Base-by-base conservation (phyloP, 2,329 filamentous ascomycete genomes). In the Xylaria hypoxylon region DNA sequence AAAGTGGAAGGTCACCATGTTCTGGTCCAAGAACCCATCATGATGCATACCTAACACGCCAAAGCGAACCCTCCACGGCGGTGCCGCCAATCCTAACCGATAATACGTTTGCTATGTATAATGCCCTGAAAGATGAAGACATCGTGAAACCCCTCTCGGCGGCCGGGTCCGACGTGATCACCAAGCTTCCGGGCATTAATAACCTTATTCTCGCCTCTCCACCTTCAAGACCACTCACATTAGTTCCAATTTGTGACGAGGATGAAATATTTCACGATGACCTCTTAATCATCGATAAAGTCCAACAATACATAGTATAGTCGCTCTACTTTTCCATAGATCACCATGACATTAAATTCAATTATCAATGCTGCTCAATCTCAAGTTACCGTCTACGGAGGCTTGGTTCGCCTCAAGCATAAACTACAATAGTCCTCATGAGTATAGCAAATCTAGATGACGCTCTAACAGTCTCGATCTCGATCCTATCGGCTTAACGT, bases 51-150 rank as follows among this genome's bases (percentile, higher is more conserved):
- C 38, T 52, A 13, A 22, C 22, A 40, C 53, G 35, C 31, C 44
- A 40, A 58, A 52, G 38, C 47, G 52, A 52, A 45, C 38, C n/a
- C 38, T 62, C 24, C 13, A 48, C 45, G 38, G 42, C 17, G 22
- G 48, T 40, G 31, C 33, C 38, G 47, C 28, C 13, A 40, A 50
- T 28, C 45, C 59, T 33, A 15, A 13, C 33, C 33, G 19, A 59
- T 63, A 66, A 63, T 24, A 50, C 35, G 15, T 42, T 47, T 35
- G 35, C 38, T 62, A 59, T 66, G 31, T 62, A 59, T 66, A 38
- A 38, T 51, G 7, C 40, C 35, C 19, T 35, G 13, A n/a, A 15
- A 55, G 28, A 31, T 8, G 22, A 24, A 48, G 28, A 40, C n/a
- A 28, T 22, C 22, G 11, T 58, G 48, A 59, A 59, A 55, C 53